A percentile compares a stretch with the other conserved stretches of the same genome.
Evolutionary conservation across 2,329 filamentous ascomycete species (phyloP).

Genomic region (Dendryphion nanum): DNA sequence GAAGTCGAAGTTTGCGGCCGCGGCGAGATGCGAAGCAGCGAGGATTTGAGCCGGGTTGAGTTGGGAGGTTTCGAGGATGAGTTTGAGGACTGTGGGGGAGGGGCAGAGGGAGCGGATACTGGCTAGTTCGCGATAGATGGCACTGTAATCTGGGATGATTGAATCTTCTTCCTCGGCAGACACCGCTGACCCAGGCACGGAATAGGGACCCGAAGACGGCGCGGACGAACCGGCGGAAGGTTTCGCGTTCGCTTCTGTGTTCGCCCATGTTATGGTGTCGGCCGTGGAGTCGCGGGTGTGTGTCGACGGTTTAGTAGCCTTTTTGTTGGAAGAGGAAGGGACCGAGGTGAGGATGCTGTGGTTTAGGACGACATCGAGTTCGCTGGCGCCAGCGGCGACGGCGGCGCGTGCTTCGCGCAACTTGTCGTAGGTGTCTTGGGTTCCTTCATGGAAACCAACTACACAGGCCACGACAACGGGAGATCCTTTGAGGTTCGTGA

Average conservation of each 20-base stretch:
- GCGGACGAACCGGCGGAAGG: constrained; percentile 9
- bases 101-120: constrained; percentile 51
- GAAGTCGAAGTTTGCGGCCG: constrained; percentile 55
- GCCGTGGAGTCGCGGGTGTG: constrained; percentile 24
- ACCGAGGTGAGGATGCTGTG: constrained; percentile 45
- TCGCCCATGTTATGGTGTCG: constrained; percentile 33
- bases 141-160: constrained; percentile 42
- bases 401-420: constrained; percentile 52
- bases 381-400: constrained; percentile 50
- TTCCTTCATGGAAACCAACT: constrained; percentile 61
- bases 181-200: constrained; percentile 9
- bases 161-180: constrained; percentile 16
- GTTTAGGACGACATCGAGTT: constrained; percentile 62
- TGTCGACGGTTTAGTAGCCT: constrained; percentile 6
- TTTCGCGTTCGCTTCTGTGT: constrained; percentile 26
- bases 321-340: constrained; percentile 13
- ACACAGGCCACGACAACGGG: constrained; percentile 56
- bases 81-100: constrained; percentile 48
- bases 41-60: constrained; percentile 51
- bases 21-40: constrained; percentile 53
- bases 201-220: constrained; percentile 15
- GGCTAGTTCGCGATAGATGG: constrained; percentile 54
- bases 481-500: constrained; percentile 48
- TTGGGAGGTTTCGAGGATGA: constrained; percentile 60
- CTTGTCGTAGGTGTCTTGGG: constrained; percentile 51